phyloP scores from a whole-genome alignment of 2,329 filamentous ascomycete species.

The Curvularia eragrostidis region DNA sequence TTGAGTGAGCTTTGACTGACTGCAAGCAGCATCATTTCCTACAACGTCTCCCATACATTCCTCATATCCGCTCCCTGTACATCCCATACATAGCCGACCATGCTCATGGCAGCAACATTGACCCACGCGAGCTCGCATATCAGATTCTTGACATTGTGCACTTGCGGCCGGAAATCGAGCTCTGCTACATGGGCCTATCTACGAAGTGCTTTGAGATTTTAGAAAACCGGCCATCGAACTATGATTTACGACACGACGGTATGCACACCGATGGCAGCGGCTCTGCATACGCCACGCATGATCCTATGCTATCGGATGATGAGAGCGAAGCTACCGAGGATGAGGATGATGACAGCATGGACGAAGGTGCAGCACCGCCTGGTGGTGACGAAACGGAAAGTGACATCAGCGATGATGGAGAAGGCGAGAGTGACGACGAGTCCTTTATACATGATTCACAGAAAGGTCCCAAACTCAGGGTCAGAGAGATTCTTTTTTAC shows the following conservation, averaged over 20 bases:
- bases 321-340: conserved; percentile 53
- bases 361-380: conserved; percentile 59
- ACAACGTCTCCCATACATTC: conserved; percentile 73
- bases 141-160: conserved; percentile 81
- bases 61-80: conserved; percentile 73
- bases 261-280: conserved; percentile 33
- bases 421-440: conserved; percentile 58
- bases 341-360: conserved; percentile 59
- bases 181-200: conserved; percentile 79
- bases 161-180: conserved; percentile 74
- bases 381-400: conserved; percentile 49
- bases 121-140: conserved; percentile 73
- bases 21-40: conserved; percentile 74
- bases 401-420: conserved; percentile 48
- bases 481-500: conserved; percentile 83
- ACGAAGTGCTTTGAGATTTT: conserved; percentile 83
- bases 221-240: conserved; percentile 64
- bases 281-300: conserved; percentile 36
- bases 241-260: conserved; percentile 44
- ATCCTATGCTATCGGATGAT: conserved; percentile 44
- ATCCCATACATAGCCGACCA: conserved; percentile 72
- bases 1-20: conserved; percentile 14
- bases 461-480: conserved; percentile 61
- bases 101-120: conserved; percentile 61
- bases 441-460: conserved; percentile 59